Percentiles rank a stretch among this genome's conserved stretches.
Conservation (phyloP, 139 green algal genomes). For the Desmodesmus armatus region DNA sequence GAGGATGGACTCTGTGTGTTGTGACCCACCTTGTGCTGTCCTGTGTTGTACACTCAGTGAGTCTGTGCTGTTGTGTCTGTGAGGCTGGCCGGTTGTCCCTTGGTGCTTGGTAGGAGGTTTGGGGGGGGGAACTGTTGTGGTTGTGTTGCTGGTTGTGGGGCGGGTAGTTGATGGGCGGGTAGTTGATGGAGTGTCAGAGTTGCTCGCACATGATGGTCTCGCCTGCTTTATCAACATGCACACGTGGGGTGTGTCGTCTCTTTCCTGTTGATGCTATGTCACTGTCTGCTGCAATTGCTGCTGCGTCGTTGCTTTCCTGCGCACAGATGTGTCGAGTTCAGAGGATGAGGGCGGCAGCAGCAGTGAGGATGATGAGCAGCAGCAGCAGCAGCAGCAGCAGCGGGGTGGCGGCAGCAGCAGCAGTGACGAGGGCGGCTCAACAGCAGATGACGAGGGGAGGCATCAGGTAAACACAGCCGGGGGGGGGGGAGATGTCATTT, state of each 20-base stretch:
- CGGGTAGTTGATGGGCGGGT: no score
- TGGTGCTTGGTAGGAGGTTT: background rate
- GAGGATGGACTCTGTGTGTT: background rate
- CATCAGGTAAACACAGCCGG: no score
- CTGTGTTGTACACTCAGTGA: background rate
- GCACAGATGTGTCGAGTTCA: conserved; percentile 27
- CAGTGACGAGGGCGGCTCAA: background rate
- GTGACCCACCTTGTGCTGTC: background rate
- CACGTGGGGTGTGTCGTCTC: background rate
- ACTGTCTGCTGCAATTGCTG: background rate
- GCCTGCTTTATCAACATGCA: no score
- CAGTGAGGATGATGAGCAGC: conserved; percentile 29
- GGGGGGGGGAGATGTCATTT: no score
- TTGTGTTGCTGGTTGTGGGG: no score
- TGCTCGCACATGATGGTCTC: no score
- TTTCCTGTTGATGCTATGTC: background rate
- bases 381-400: conserved; percentile 2
- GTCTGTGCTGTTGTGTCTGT: background rate
- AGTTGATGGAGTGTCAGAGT: no score
- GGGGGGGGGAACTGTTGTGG: no score
- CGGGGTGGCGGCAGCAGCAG: conserved; percentile 47
- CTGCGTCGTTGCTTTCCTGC: background rate
- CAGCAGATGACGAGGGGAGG: conserved; percentile 42
- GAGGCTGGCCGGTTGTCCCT: background rate
- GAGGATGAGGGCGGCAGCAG: conserved; percentile 32